Evolutionary conservation across 2,329 filamentous ascomycete genomes (phyloP).

Genomic region (Penicillium glabrum): DNA sequence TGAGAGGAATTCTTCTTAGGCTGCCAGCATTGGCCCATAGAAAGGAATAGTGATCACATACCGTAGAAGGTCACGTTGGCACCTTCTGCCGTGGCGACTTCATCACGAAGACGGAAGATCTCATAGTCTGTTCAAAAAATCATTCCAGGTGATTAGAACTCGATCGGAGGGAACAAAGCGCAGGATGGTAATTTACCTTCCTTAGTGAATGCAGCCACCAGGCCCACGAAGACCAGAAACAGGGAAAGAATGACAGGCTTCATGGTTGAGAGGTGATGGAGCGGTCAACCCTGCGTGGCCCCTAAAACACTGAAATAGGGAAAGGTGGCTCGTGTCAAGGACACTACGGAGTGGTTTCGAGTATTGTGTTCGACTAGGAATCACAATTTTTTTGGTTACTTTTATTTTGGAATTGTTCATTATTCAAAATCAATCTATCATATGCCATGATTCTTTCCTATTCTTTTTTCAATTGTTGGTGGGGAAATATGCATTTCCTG

Average conservation of each 20-base stretch:
- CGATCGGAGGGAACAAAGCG: neutral
- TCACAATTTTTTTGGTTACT: neutral
- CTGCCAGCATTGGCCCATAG: neutral
- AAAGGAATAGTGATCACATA: constrained; percentile 22
- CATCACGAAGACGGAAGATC: constrained; percentile 93
- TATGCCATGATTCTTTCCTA: too few species aligned
- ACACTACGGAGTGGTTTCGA: too few species aligned
- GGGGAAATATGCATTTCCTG: neutral
- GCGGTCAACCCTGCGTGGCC: constrained; percentile 26
- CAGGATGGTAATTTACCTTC: constrained; percentile 60
- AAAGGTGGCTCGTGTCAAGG: neutral
- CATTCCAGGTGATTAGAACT: neutral
- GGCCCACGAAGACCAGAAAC: constrained; percentile 66
- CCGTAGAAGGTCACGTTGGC: constrained; percentile 82
- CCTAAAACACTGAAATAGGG: constrained; percentile 5
- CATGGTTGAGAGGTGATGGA: constrained; percentile 56
- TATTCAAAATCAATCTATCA: neutral
- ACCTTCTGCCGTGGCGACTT: constrained; percentile 75
- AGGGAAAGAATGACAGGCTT: constrained; percentile 65
- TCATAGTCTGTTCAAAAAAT: constrained; percentile 73
- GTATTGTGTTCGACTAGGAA: neutral
- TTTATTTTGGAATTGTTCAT: neutral
- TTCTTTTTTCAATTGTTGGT: neutral
- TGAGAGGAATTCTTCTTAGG: neutral
- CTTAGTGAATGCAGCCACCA: constrained; percentile 78